Base-by-base conservation (phyloP, 2,329 filamentous ascomycete species). In the Peltaster fructicola region DNA sequence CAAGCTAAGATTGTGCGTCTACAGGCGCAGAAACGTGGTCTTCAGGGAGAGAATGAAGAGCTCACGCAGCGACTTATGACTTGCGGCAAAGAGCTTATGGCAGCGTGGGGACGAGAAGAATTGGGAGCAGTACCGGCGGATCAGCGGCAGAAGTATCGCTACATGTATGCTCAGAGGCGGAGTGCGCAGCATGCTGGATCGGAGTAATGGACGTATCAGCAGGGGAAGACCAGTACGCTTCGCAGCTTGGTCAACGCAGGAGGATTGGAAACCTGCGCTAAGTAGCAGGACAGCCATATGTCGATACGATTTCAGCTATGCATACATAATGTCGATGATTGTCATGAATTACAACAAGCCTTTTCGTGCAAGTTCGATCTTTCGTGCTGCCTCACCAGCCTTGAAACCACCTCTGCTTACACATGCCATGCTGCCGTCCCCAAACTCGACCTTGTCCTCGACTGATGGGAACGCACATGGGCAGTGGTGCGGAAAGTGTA, bases 401-500 rank as follows among this genome's bases (percentile, higher is more conserved):
- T 70, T 72, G 54, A 73, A 82, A 0, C 79, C 78, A 2, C 77
- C 76, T 43, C 72, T 80, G 21, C 71, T 79, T 1, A 75, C 59
- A 43, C 79, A 88, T 22, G 82, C 57, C 19, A 74, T 65, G 37
- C 70, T 68, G 0, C 78, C 78, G 4, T 84, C 75, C 4, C 62
- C 68, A 56, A 80, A 51, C 70, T 80, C 62, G 51, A 71, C 46
- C 63, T 79, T 54, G 53, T 73, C 40, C 54, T 80, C 50, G 55
- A 72, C 43, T 56, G 63, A 32, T 39, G 64, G 50, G 61, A 78
- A 91, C 2, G 81, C 64, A 55, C 88, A 98, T 14, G 88, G 88
- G 53, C 88, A 98, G 54, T 98, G 88, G 50, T 95, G 85, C 2
- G 88, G 84, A 56, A 91, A 88, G 49, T 90, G 75, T 5, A 98